Percentiles rank a stretch among this genome's conserved stretches.
Conservation (phyloP, 441 rosid species). For the Sinapis alba region DNA sequence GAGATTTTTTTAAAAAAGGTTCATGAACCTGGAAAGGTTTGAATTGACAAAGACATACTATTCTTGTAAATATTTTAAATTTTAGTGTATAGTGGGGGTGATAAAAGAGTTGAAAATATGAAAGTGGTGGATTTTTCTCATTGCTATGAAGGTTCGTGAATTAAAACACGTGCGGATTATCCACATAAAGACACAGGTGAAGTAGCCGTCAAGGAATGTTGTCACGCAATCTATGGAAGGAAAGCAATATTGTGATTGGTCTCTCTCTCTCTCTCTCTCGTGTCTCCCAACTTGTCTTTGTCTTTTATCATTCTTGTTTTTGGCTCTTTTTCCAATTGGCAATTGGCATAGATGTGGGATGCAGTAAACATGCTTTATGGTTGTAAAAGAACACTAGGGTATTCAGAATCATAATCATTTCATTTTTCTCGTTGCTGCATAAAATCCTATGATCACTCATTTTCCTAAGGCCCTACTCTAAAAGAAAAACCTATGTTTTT, state of each 20-base stretch:
- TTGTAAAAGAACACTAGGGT: background rate
- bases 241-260: slow-evolving; percentile 44
- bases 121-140: slow-evolving; percentile 9
- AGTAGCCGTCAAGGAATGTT: slow-evolving; percentile 31
- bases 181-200: slow-evolving; percentile 12
- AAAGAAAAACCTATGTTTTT: background rate
- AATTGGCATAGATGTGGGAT: too few species aligned
- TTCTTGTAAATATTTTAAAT: background rate
- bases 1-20: slow-evolving; percentile 13
- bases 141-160: slow-evolving; percentile 20
- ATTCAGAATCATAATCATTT: background rate
- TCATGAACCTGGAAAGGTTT: slow-evolving; percentile 29
- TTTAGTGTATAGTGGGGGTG: slow-evolving; percentile 7
- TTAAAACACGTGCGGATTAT: slow-evolving; percentile 15
- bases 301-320: slow-evolving; percentile 9
- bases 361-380: too few species aligned
- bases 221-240: slow-evolving; percentile 36
- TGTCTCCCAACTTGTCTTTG: slow-evolving; percentile 28
- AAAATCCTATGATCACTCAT: background rate
- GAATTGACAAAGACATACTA: slow-evolving; percentile 16
- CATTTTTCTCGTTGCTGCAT: background rate
- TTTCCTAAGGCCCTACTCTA: background rate
- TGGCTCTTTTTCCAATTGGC: background rate
- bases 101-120: slow-evolving; percentile 17
- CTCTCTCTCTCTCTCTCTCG: slow-evolving; percentile 16